phyloP scores from a whole-genome alignment of 2,329 filamentous ascomycete genomes.

The Didymella glomerata region DNA sequence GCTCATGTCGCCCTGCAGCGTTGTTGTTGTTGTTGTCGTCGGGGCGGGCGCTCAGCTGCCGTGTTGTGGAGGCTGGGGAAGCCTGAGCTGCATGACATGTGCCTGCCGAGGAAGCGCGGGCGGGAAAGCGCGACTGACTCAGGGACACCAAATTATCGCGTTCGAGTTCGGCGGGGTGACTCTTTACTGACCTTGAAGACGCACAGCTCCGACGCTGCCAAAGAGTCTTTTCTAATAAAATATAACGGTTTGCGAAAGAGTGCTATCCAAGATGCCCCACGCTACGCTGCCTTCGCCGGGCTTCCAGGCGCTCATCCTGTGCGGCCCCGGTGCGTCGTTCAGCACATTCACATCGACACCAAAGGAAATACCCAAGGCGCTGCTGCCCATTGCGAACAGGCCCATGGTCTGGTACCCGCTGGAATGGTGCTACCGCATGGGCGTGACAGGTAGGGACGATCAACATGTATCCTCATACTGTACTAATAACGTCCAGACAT shows the following conservation, averaged over 20 bases:
- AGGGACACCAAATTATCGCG: background rate
- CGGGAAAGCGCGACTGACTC: constrained; percentile 12
- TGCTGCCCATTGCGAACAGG: constrained; percentile 82
- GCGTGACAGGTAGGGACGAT: constrained; percentile 70
- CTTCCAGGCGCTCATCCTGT: constrained; percentile 84
- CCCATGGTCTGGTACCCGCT: constrained; percentile 92
- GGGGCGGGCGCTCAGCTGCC: background rate
- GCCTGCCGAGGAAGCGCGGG: constrained; percentile 18
- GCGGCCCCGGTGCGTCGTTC: constrained; percentile 82
- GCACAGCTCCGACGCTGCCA: background rate
- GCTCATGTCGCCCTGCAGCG: constrained; percentile 27
- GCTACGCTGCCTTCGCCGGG: constrained; percentile 77
- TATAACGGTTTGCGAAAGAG: too few relatives aligned
- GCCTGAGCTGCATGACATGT: constrained; percentile 1
- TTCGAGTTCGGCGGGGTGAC: background rate
- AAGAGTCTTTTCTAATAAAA: too few relatives aligned
- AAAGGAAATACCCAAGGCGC: constrained; percentile 81
- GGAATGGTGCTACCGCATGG: constrained; percentile 84
- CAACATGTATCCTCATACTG: background rate
- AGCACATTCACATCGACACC: constrained; percentile 83
- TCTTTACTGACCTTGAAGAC: background rate
- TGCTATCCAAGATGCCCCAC: constrained; percentile 67
- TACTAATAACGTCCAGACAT: constrained; percentile 51
- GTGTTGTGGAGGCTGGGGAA: constrained; percentile 13
- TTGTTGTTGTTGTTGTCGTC: constrained; percentile 31